Evolutionary conservation across 2,329 filamentous ascomycete genomes (phyloP).

Genomic region (Colletotrichum eleusines): DNA sequence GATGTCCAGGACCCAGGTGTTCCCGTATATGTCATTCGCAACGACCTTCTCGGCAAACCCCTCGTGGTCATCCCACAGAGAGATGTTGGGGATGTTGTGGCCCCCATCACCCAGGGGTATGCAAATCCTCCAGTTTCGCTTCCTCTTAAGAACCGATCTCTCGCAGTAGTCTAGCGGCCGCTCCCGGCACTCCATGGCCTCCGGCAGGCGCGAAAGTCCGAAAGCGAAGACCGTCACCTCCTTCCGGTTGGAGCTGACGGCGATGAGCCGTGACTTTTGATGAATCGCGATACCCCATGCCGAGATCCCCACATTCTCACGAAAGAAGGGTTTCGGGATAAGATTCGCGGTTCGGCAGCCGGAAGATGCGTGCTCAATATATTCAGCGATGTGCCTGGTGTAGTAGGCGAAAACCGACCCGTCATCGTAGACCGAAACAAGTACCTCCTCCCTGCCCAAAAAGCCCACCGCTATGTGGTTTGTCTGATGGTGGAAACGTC

Average conservation of each 20-base stretch:
- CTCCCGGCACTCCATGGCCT: constrained; percentile 40
- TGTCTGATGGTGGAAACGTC: constrained; percentile 67
- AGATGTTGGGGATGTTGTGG: constrained; percentile 66
- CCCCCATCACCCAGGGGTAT: constrained; percentile 55
- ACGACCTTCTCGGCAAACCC: constrained; percentile 64
- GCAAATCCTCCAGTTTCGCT: constrained; percentile 64
- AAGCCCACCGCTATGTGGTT: constrained; percentile 79
- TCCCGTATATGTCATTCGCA: constrained; percentile 64
- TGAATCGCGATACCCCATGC: constrained; percentile 94
- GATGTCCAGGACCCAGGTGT: constrained; percentile 64
- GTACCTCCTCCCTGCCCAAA: constrained; percentile 76
- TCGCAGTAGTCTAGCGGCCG: constrained; percentile 47
- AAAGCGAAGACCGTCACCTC: constrained; percentile 67
- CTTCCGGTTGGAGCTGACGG: constrained; percentile 81
- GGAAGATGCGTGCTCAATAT: constrained; percentile 51
- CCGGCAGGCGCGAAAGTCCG: constrained; percentile 49
- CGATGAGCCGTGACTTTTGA: constrained; percentile 83
- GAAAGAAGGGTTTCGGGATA: constrained; percentile 70
- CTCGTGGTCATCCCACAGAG: constrained; percentile 59
- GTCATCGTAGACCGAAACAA: constrained; percentile 78
- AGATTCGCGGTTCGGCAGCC: constrained; percentile 41
- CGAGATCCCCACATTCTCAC: constrained; percentile 79
- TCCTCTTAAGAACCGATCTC: constrained; percentile 54
- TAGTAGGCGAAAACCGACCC: constrained; percentile 81
- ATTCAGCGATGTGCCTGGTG: constrained; percentile 64